Base-by-base conservation (phyloP, 2,329 filamentous ascomycete species). In the Daldinia sp. region DNA sequence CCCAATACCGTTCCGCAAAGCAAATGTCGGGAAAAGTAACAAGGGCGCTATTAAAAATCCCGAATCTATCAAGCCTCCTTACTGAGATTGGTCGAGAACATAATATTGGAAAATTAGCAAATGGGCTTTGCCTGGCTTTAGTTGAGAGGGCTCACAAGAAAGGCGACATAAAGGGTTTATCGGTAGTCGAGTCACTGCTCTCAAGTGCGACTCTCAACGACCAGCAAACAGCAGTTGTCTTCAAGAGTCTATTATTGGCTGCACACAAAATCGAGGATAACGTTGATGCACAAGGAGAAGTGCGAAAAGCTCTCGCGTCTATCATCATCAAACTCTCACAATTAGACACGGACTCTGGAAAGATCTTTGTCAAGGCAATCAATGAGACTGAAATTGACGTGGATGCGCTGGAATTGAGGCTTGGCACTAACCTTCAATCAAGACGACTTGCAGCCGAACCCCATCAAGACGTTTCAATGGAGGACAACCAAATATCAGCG, bases 1-100 rank as follows among this genome's bases (percentile, higher is more conserved):
- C 92, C 1, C 91, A 96, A 73, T 90, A 93, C 76, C 88, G 92
- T 73, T 87, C 87, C 2, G 85, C 88, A 3, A 85, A 87, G 63
- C 85, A 86, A 64, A 82, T 96, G 59, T 90, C 92, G 0, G 85
- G 83, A 71, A 86, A 86, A 63, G 87, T 94, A 3, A 84, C 89
- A 27, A 92, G 88, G 74, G 86, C 86, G 8, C 77, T 95, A 4
- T 78, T 92, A 63, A 89, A 87, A 64, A 78, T 91, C 17, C 80
- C 85, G 0, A 81, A 87, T 47, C 78, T 93, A 23, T 79, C 85
- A n/a, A 77, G 78, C 35, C 81, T 85, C 10, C 79, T 94, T 1
- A 76, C 84, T 1, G 83, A 87, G 30, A 82, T 93, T 66, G 85
- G 87, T 5, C 81, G 82, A 67, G 85, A 89, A 70, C 89, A 88